Evolutionary conservation across 352 stramenopile species (phyloP).

Genomic region (Globisporangium apiculatum): DNA sequence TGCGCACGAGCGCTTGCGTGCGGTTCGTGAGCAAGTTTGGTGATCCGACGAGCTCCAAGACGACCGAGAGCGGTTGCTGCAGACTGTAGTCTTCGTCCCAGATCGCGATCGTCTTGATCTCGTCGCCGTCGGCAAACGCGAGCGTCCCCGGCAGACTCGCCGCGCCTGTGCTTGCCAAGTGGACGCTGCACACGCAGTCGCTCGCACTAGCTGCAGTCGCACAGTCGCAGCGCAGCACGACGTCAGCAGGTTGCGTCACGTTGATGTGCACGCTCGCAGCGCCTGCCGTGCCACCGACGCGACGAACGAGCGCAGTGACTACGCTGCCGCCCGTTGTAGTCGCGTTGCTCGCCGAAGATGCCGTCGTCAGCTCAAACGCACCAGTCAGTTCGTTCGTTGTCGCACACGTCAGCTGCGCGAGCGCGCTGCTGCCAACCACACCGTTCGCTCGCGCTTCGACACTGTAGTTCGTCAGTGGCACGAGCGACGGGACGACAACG

Average conservation of each 20-base stretch:
- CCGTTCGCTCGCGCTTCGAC: slow-evolving; percentile 6
- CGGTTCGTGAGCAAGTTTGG: slow-evolving; percentile 10
- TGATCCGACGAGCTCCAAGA: slow-evolving; percentile 17
- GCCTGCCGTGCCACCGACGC: slow-evolving; percentile 28
- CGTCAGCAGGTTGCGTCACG: slow-evolving; percentile 20
- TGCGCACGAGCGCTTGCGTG: slow-evolving; percentile 22
- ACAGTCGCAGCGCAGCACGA: slow-evolving; percentile 28
- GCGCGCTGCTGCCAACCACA: slow-evolving; percentile 1
- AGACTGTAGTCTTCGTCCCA: slow-evolving; percentile 30
- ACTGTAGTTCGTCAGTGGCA: slow-evolving; percentile 3
- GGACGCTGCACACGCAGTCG: slow-evolving; percentile 30
- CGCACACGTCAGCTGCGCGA: background rate
- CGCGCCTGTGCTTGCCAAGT: slow-evolving; percentile 13
- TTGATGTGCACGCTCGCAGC: slow-evolving; percentile 20
- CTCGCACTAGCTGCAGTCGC: background rate
- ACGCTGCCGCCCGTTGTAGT: slow-evolving; percentile 10
- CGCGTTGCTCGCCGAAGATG: slow-evolving; percentile 7
- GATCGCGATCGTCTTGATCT: slow-evolving; percentile 23
- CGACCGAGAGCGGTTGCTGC: slow-evolving; percentile 10
- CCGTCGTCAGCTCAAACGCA: slow-evolving; percentile 15
- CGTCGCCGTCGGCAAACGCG: slow-evolving; percentile 38
- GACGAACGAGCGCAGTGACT: slow-evolving; percentile 20
- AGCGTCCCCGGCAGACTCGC: slow-evolving; percentile 16
- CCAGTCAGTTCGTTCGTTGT: slow-evolving; percentile 5
- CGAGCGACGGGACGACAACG: slow-evolving; percentile 1